phyloP scores from a whole-genome alignment of 306 rosid species.

The Quercus robur region DNA sequence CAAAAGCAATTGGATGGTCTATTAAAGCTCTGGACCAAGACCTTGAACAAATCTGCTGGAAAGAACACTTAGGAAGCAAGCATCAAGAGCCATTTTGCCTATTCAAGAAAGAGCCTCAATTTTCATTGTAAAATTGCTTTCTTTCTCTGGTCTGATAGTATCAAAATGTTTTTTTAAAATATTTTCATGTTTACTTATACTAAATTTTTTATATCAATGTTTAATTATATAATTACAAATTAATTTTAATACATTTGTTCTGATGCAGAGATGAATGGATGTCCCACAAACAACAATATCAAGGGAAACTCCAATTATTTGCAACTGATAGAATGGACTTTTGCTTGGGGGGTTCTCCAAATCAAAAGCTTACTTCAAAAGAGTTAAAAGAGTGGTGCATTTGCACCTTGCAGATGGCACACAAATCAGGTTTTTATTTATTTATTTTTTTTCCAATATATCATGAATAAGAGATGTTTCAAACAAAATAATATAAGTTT shows the following conservation, averaged over 20 bases:
- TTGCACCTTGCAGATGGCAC: slow-evolving; percentile 66
- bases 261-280: slow-evolving; percentile 46
- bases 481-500: neutral
- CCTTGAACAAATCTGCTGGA: slow-evolving; percentile 76
- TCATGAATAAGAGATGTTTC: neutral
- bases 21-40: slow-evolving; percentile 40
- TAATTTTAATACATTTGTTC: neutral
- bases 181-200: slow-evolving; percentile 5
- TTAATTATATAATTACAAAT: neutral
- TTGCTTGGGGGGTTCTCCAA: slow-evolving; percentile 79
- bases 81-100: slow-evolving; percentile 55
- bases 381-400: slow-evolving; percentile 51
- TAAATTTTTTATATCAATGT: neutral
- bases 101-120: slow-evolving; percentile 52
- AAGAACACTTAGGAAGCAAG: slow-evolving; percentile 27
- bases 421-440: slow-evolving; percentile 64
- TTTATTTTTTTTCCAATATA: too few relatives aligned
- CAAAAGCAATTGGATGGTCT: slow-evolving; percentile 73
- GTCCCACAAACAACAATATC: slow-evolving; percentile 36
- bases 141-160: slow-evolving; percentile 20
- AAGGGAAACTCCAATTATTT: slow-evolving; percentile 62
- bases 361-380: slow-evolving; percentile 57
- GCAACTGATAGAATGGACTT: slow-evolving; percentile 34
- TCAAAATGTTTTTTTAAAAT: neutral
- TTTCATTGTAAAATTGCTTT: slow-evolving; percentile 46